Base-by-base conservation (phyloP, 2,329 filamentous ascomycete genomes). In the Thyridium curvatum region DNA sequence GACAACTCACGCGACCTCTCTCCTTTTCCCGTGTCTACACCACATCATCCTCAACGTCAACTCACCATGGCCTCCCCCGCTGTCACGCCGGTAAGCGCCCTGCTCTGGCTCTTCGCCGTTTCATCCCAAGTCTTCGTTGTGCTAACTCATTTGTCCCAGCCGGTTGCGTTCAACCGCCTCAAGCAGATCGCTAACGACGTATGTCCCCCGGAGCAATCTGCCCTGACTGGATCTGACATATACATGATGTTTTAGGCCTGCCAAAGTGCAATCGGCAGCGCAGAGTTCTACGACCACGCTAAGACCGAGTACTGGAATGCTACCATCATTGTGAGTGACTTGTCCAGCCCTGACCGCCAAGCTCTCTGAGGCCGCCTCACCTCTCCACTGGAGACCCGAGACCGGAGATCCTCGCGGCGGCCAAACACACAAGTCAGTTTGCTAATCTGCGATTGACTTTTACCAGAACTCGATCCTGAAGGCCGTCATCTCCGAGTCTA, bases 291-390 rank as follows among this genome's bases (percentile, higher is more conserved):
- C 69, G 85, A 94, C 49, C 93, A 97, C 65, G 66, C 80, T 40
- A 83, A 84, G 59, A 94, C 91, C 29, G 79, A 84, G 58, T 69
- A 79, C 52, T 97, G 91, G 91, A 97, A 97, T 71, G 84, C 84
- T 28, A 71, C 74, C 49, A 97, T 98, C 63, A 96, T 97, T 63
- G 89, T 94, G 76, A 53, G 79, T 69, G 32, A 21, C 33, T 28
- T 38, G 17, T 18, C 18, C 18, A 34, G 36, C 18, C 15, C 32
- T 17, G 26, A 34, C n/a, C 34, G 18, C 21, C 39, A 16, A 38
- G 39, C 17, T 13, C 31, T 34, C 40, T 40, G n/a, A n/a, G 18
- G 15, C 37, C 39, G 36, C 14, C 43, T 52, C 28, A 51, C 40
- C 21, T 16, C 32, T 16, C 31, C 26, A 18, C 32, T 35, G 14